Evolutionary conservation across 345 rosid species (phyloP).

Genomic region (Moricandia moricandioides): DNA sequence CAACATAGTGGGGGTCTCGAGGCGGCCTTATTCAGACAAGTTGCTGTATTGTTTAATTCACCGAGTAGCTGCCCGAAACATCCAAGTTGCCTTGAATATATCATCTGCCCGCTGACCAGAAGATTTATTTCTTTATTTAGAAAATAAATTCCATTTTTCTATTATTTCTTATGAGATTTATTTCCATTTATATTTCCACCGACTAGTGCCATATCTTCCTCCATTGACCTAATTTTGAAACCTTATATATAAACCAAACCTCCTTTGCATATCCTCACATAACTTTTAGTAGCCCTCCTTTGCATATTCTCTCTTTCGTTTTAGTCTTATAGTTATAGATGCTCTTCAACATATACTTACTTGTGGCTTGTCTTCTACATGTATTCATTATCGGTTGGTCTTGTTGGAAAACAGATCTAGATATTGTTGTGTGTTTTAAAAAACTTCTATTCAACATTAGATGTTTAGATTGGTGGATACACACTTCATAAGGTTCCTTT

Average conservation of each 20-base stretch:
- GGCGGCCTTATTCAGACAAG: constrained; percentile 13
- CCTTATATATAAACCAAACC: constrained; percentile 31
- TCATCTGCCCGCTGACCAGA: constrained; percentile 23
- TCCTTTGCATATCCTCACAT: constrained; percentile 5
- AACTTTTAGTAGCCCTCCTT: constrained; percentile 15
- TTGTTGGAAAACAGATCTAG: not conserved
- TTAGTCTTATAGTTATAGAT: not conserved
- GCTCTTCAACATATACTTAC: not conserved
- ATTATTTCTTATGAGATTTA: not conserved
- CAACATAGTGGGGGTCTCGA: constrained; percentile 10
- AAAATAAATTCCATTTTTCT: not conserved
- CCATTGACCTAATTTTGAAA: constrained; percentile 35
- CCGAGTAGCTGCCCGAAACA: constrained; percentile 25
- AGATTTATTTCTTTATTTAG: constrained; percentile 8
- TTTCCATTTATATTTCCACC: constrained; percentile 19
- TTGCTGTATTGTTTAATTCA: constrained; percentile 13
- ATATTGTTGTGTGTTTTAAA: not conserved
- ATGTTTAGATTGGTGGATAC: not conserved
- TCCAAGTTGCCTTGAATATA: not conserved
- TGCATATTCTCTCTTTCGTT: not conserved
- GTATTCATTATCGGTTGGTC: not conserved
- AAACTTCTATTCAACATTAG: not conserved
- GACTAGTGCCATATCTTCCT: not conserved
- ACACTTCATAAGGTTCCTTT: not conserved
- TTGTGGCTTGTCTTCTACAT: not conserved